phyloP scores from a whole-genome alignment of 257 asterid genomes.

The Solanum virginianum region DNA sequence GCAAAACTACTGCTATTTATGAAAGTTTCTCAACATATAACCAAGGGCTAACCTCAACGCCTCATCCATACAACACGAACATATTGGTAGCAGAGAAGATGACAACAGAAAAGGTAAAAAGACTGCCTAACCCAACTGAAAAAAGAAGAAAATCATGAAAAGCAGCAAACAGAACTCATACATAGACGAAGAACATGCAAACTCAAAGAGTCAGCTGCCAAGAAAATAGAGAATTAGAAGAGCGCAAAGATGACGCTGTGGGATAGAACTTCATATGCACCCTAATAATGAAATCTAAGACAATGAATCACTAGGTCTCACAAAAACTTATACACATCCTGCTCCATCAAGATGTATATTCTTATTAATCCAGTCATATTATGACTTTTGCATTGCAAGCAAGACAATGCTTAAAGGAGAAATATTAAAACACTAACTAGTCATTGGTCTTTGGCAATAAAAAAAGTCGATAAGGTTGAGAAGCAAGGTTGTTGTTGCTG shows the following conservation, averaged over 20 bases:
- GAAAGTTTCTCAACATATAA: neutral
- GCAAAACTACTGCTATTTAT: neutral
- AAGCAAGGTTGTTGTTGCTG: neutral
- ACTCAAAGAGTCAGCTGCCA: neutral
- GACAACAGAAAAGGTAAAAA: neutral
- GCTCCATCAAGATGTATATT: neutral
- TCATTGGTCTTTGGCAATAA: neutral
- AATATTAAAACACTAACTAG: neutral
- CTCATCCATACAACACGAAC: neutral
- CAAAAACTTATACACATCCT: neutral
- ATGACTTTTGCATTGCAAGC: neutral
- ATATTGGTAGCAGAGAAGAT: neutral
- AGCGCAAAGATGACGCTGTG: neutral
- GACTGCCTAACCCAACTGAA: neutral
- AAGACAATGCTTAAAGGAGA: neutral
- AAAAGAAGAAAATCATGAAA: neutral
- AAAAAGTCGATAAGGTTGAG: neutral
- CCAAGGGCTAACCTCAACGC: neutral
- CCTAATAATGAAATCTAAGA: neutral
- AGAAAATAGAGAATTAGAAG: neutral
- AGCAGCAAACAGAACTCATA: neutral
- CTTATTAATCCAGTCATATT: neutral
- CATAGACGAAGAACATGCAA: neutral
- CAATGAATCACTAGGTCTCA: neutral
- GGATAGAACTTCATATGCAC: neutral